phyloP scores from a whole-genome alignment of 495 filamentous ascomycete species.

The Tetracladium setigerum region DNA sequence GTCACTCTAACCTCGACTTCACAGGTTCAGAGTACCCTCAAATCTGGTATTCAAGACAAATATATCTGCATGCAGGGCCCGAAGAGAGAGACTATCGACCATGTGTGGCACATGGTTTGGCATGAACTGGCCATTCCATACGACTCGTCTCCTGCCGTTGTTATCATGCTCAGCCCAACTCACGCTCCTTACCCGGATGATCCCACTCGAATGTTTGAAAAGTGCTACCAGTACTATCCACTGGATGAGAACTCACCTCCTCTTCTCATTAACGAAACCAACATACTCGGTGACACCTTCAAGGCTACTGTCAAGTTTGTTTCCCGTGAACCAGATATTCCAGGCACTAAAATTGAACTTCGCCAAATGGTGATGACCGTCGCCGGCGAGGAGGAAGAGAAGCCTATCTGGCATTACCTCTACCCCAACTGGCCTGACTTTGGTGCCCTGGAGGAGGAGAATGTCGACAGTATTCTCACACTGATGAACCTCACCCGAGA shows the following conservation, averaged over 20 bases:
- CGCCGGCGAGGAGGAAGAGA: slow-evolving; percentile 38
- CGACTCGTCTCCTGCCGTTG: slow-evolving; percentile 53
- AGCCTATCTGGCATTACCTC: slow-evolving; percentile 79
- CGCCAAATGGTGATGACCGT: slow-evolving; percentile 41
- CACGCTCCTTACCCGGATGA: slow-evolving; percentile 44
- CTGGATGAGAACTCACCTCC: slow-evolving; percentile 42
- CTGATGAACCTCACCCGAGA: slow-evolving; percentile 68
- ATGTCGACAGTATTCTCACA: slow-evolving; percentile 69
- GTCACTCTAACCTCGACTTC: slow-evolving; percentile 48
- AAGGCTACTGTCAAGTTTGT: slow-evolving; percentile 43
- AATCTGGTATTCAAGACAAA: slow-evolving; percentile 48
- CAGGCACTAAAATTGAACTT: slow-evolving; percentile 43
- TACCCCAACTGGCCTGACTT: slow-evolving; percentile 96
- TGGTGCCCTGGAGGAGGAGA: slow-evolving; percentile 71
- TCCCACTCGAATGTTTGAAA: slow-evolving; percentile 52
- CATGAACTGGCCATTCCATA: slow-evolving; percentile 59
- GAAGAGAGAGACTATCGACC: slow-evolving; percentile 58
- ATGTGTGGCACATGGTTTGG: slow-evolving; percentile 96
- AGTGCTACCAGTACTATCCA: slow-evolving; percentile 91
- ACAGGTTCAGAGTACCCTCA: slow-evolving; percentile 34
- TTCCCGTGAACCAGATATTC: slow-evolving; percentile 34
- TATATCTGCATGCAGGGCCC: slow-evolving; percentile 71
- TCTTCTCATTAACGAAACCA: slow-evolving; percentile 44
- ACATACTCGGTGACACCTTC: slow-evolving; percentile 60
- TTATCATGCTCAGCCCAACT: slow-evolving; percentile 94